These are phyloP conservation scores for Isatis tinctoria DNA, from an alignment of 345 rosid genomes.

Conservation along the genomic window DNA sequence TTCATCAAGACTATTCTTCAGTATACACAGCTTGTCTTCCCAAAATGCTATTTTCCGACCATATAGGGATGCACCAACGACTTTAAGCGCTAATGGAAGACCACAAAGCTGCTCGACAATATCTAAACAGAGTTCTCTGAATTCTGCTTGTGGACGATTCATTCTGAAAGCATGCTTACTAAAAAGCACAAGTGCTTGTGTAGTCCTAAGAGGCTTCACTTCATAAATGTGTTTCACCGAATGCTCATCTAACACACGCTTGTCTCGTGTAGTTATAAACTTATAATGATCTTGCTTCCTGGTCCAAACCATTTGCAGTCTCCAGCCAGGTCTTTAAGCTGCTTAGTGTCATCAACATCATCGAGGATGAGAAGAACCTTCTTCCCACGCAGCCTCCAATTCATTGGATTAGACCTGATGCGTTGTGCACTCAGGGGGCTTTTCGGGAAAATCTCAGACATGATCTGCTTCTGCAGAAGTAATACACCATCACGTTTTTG, in stretches of 20 bases:
- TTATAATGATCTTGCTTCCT: background rate
- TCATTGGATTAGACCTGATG: background rate
- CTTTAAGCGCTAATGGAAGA: background rate
- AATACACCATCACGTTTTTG: too few species aligned
- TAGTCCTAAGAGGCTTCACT: background rate
- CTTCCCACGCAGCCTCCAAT: background rate
- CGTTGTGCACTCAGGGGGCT: background rate
- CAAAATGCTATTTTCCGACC: background rate
- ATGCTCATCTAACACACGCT: background rate
- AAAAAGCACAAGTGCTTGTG: background rate
- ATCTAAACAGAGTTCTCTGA: background rate
- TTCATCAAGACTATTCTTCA: background rate
- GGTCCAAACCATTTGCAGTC: background rate
- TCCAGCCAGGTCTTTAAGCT: background rate
- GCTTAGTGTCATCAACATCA: background rate
- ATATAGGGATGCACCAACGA: background rate
- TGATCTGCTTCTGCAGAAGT: background rate
- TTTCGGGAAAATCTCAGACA: background rate
- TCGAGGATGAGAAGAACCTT: background rate
- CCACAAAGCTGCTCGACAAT: background rate
- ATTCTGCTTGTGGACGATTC: background rate
- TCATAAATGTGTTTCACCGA: background rate
- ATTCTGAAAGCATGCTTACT: background rate
- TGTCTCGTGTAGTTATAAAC: background rate
- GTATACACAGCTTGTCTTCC: background rate